Conservation (phyloP, 2,329 filamentous ascomycete genomes). For the Alternaria dauci region DNA sequence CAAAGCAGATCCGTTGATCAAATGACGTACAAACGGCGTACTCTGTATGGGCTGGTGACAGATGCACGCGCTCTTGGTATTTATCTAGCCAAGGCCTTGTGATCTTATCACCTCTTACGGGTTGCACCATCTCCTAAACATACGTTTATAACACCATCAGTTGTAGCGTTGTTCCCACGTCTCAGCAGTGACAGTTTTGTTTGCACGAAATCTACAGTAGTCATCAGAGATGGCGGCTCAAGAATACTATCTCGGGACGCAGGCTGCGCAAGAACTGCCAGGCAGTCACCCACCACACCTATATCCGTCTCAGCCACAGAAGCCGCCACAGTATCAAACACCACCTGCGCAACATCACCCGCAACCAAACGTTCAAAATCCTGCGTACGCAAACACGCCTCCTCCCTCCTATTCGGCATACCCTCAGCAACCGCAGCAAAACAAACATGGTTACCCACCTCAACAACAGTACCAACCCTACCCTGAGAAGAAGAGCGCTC, state of each 20-base stretch:
- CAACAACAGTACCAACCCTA: constrained; percentile 16
- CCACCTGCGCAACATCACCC: constrained; percentile 21
- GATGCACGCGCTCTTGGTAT: constrained; percentile 33
- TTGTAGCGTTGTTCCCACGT: not conserved
- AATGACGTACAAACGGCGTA: constrained; percentile 38
- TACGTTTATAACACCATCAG: not conserved
- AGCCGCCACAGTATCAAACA: constrained; percentile 28
- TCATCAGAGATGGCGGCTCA: constrained; percentile 41
- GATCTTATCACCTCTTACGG: not conserved
- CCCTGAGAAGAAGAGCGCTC: constrained; percentile 13
- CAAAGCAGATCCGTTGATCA: constrained; percentile 24
- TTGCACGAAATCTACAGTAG: not conserved
- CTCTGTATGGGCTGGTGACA: constrained; percentile 30
- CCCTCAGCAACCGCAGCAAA: constrained; percentile 33
- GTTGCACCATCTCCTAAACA: constrained; percentile 6
- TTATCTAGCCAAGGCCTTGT: constrained; percentile 26
- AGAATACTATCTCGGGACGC: constrained; percentile 45
- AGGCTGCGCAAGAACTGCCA: constrained; percentile 31
- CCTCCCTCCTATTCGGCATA: constrained; percentile 19
- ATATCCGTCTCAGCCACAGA: constrained; percentile 24
- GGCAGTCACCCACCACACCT: constrained; percentile 23
- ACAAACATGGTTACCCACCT: constrained; percentile 33
- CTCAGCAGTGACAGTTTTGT: not conserved
- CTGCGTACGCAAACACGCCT: constrained; percentile 20
- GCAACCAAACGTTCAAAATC: constrained; percentile 19